Conservation (phyloP, 1,284 basidiomycete species). For the Irpex sp. region DNA sequence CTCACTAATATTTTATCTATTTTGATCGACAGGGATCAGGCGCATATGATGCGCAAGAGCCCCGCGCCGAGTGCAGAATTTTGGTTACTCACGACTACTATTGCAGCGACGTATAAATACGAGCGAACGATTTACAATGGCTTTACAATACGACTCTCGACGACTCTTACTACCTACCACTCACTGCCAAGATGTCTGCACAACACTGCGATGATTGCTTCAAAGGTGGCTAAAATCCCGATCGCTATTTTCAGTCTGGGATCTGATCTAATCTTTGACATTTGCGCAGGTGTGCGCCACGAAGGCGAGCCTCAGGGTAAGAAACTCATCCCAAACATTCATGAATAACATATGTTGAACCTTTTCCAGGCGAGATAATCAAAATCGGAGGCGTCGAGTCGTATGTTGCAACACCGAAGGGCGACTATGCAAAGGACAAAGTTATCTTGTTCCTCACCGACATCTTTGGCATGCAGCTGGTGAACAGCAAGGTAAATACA, state of each 20-base stretch:
- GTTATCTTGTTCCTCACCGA: conserved; percentile 58
- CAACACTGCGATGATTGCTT: conserved; percentile 13
- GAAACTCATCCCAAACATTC: conserved; percentile 1
- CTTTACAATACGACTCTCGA: not conserved
- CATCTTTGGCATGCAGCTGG: conserved; percentile 58
- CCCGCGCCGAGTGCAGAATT: too few relatives aligned
- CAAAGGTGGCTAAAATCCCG: not conserved
- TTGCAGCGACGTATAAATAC: too few relatives aligned
- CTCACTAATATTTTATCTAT: too few relatives aligned
- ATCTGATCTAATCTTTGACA: not conserved
- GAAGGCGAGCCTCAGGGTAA: conserved; percentile 50
- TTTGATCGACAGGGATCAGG: too few relatives aligned
- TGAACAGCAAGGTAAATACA: conserved; percentile 45
- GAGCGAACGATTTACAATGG: too few relatives aligned
- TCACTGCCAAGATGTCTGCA: conserved; percentile 1
- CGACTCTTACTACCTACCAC: not conserved
- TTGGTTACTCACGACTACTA: too few relatives aligned
- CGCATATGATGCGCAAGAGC: too few relatives aligned
- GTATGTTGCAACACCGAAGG: conserved; percentile 48
- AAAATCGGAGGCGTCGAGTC: conserved; percentile 43
- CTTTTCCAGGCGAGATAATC: conserved; percentile 36
- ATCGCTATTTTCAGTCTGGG: not conserved
- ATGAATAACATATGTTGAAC: not conserved
- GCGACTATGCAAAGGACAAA: conserved; percentile 52
- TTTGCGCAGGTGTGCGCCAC: conserved; percentile 45